phyloP scores from a whole-genome alignment of 2,329 filamentous ascomycete genomes.

The Sporothrix mexicana region DNA sequence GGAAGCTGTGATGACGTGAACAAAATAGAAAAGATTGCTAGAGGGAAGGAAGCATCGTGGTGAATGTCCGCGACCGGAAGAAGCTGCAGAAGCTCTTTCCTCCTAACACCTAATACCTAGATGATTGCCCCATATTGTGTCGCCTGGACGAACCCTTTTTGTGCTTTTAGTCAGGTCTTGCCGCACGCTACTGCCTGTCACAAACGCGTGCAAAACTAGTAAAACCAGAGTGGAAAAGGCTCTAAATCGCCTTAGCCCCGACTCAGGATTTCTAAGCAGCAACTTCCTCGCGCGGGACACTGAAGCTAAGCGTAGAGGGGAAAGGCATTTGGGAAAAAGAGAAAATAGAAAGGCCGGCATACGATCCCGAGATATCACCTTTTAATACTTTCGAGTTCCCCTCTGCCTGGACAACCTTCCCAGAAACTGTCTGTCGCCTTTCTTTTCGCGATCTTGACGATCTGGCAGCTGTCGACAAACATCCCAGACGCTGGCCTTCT shows the following conservation, averaged over 20 bases:
- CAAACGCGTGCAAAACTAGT: not conserved
- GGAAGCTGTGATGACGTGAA: not conserved
- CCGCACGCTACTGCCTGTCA: constrained; percentile 7
- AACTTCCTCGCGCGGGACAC: not conserved
- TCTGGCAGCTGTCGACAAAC: not conserved
- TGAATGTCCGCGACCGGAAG: constrained; percentile 6
- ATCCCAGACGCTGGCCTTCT: not conserved
- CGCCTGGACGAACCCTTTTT: constrained; percentile 2
- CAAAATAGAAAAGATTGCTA: not conserved
- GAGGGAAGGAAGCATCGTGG: constrained; percentile 1
- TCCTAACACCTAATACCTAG: not conserved
- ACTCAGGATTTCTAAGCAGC: constrained; percentile 27
- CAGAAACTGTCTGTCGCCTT: not conserved
- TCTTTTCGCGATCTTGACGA: not conserved
- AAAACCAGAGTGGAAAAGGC: not conserved
- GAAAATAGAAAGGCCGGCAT: not conserved
- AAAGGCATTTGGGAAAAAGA: not conserved
- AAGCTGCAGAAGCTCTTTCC: not conserved
- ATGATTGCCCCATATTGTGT: not conserved
- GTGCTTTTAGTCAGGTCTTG: constrained; percentile 23
- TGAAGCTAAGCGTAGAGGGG: constrained; percentile 8
- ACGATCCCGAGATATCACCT: constrained; percentile 28
- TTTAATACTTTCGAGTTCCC: not conserved
- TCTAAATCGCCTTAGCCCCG: constrained; percentile 15
- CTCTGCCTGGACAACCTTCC: not conserved